phyloP scores from a whole-genome alignment of 1,284 basidiomycete genomes.

The Cryptococcus sp. region DNA sequence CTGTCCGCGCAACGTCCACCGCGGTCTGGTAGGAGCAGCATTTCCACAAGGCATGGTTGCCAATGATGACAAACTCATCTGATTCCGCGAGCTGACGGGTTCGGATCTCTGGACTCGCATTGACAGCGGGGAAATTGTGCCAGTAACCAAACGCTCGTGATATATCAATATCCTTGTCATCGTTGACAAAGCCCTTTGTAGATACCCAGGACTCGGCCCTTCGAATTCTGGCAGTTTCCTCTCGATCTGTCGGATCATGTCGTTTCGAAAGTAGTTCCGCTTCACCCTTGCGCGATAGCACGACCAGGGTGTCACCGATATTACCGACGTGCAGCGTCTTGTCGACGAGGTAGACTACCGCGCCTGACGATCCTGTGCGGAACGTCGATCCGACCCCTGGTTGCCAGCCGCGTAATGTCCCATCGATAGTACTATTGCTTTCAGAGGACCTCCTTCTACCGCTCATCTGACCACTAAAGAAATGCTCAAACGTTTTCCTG shows the following conservation, averaged over 20 bases:
- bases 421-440: conserved; percentile 50
- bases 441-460: conserved; percentile 69
- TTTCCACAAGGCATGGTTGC: conserved; percentile 91
- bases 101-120: conserved; percentile 79
- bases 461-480: conserved; percentile 41
- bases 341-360: conserved; percentile 81
- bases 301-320: conserved; percentile 83
- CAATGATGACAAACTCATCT: conserved; percentile 97
- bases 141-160: conserved; percentile 94
- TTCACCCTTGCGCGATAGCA: conserved; percentile 77
- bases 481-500: conserved; percentile 68
- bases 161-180: conserved; percentile 74
- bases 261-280: conserved; percentile 74
- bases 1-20: conserved; percentile 90
- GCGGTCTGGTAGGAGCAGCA: conserved; percentile 93
- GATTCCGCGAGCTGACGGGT: conserved; percentile 72
- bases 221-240: conserved; percentile 83
- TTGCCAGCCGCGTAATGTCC: conserved; percentile 43
- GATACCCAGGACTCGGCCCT: conserved; percentile 95
- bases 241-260: conserved; percentile 88
- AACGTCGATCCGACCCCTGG: conserved; percentile 54
- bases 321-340: conserved; percentile 88
- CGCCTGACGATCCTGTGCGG: conserved; percentile 78
- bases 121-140: conserved; percentile 86
- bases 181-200: conserved; percentile 89